phyloP scores from a whole-genome alignment of 495 filamentous ascomycete genomes.

The Hypoxylon cercidicola region DNA sequence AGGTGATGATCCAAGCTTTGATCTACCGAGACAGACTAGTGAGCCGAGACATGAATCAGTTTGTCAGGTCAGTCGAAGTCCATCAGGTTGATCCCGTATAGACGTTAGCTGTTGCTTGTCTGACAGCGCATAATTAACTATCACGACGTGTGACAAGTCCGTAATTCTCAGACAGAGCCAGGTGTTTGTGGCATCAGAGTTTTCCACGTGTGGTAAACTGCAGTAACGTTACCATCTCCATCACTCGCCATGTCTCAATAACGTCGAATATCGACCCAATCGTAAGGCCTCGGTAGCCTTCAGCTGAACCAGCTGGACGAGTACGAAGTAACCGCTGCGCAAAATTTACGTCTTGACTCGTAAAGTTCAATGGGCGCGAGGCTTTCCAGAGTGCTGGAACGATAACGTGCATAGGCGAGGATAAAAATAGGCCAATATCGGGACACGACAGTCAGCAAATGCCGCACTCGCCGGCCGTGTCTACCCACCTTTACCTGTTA shows the following conservation, averaged over 20 bases:
- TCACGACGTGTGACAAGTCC: background rate
- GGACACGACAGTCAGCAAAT: constrained; percentile 25
- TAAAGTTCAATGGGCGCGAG: constrained; percentile 17
- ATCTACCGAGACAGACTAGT: too few species aligned
- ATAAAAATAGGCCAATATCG: constrained; percentile 25
- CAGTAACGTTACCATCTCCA: constrained; percentile 34
- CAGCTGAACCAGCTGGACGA: constrained; percentile 11
- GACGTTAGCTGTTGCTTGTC: background rate
- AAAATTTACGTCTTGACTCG: background rate
- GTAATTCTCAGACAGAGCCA: background rate
- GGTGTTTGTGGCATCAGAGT: constrained; percentile 14
- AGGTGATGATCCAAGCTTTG: too few species aligned
- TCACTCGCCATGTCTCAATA: constrained; percentile 18
- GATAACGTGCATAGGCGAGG: constrained; percentile 28
- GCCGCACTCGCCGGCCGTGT: constrained; percentile 16
- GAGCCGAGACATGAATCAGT: too few species aligned
- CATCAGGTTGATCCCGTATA: too few species aligned
- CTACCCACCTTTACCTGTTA: constrained; percentile 13
- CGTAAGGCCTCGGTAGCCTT: background rate
- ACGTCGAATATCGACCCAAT: constrained; percentile 17
- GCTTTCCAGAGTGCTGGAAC: constrained; percentile 29
- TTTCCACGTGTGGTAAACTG: constrained; percentile 1
- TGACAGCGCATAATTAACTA: background rate
- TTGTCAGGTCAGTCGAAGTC: too few species aligned
- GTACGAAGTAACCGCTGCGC: background rate